Evolutionary conservation across 306 rosid genomes (phyloP).

Genomic region (Vigna hirtella): DNA sequence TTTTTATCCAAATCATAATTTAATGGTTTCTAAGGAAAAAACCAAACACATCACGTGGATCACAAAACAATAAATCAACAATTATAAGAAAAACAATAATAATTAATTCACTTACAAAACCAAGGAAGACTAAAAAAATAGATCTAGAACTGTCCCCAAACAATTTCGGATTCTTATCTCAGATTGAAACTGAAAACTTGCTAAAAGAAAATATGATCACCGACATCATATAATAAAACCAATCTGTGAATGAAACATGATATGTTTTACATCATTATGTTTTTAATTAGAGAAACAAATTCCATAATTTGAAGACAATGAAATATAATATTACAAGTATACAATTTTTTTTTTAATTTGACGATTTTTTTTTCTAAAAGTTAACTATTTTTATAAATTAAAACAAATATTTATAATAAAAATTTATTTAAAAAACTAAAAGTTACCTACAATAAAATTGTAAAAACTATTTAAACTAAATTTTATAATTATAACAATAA

Average conservation of each 20-base stretch:
- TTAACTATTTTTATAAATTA: too few relatives aligned
- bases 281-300: background rate
- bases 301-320: too few relatives aligned
- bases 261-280: background rate
- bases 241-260: background rate
- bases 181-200: background rate
- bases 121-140: background rate
- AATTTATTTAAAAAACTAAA: too few relatives aligned
- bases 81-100: background rate
- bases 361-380: too few relatives aligned
- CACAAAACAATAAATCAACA: background rate
- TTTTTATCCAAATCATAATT: background rate
- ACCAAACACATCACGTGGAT: slow-evolving; percentile 1
- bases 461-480: too few relatives aligned
- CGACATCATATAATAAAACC: background rate
- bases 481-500: too few relatives aligned
- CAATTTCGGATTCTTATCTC: background rate
- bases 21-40: background rate
- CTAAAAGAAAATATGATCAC: slow-evolving; percentile 12
- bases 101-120: background rate
- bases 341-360: too few relatives aligned
- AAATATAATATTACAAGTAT: too few relatives aligned
- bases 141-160: background rate
- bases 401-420: too few relatives aligned
- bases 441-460: too few relatives aligned